phyloP scores from a whole-genome alignment of 2,329 filamentous ascomycete genomes.

The Fusarium liriodendri region DNA sequence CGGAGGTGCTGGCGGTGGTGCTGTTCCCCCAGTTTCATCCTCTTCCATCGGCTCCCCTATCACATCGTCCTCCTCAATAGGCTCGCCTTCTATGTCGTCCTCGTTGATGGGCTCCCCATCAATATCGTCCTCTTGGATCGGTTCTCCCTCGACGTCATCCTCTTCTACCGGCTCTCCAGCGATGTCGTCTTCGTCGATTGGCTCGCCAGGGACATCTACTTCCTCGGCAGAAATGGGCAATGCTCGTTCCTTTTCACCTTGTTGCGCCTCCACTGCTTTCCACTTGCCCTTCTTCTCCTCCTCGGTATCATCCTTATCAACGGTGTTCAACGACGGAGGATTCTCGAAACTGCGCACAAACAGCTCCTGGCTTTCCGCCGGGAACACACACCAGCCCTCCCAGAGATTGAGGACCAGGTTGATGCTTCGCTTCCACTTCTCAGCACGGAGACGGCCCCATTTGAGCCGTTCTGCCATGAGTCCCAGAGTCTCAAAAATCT shows the following conservation, averaged over 20 bases:
- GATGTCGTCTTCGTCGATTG: conserved; percentile 55
- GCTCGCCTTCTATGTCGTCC: conserved; percentile 61
- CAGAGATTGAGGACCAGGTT: conserved; percentile 76
- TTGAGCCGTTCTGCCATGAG: conserved; percentile 75
- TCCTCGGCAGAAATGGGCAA: conserved; percentile 50
- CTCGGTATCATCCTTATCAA: conserved; percentile 41
- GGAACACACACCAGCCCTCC: conserved; percentile 79
- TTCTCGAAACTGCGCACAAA: conserved; percentile 79
- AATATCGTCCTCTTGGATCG: conserved; percentile 61
- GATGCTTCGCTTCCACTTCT: conserved; percentile 87
- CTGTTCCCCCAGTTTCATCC: conserved; percentile 51
- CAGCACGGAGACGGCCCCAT: conserved; percentile 85
- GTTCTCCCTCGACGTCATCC: conserved; percentile 62
- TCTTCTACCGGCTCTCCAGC: conserved; percentile 55
- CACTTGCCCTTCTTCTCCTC: conserved; percentile 56
- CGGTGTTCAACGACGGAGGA: conserved; percentile 62
- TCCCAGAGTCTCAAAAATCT: conserved; percentile 81
- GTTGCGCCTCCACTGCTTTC: conserved; percentile 61
- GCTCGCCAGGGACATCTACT: conserved; percentile 61
- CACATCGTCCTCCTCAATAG: conserved; percentile 59
- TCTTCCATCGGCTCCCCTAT: conserved; percentile 54
- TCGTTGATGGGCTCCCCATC: conserved; percentile 60
- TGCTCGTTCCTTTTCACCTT: conserved; percentile 25
- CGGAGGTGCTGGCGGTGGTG: conserved; percentile 43
- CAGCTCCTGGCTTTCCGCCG: conserved; percentile 76